These are phyloP conservation scores for Acer campestre DNA, from an alignment of 345 rosid species.

Conservation along the genomic window DNA sequence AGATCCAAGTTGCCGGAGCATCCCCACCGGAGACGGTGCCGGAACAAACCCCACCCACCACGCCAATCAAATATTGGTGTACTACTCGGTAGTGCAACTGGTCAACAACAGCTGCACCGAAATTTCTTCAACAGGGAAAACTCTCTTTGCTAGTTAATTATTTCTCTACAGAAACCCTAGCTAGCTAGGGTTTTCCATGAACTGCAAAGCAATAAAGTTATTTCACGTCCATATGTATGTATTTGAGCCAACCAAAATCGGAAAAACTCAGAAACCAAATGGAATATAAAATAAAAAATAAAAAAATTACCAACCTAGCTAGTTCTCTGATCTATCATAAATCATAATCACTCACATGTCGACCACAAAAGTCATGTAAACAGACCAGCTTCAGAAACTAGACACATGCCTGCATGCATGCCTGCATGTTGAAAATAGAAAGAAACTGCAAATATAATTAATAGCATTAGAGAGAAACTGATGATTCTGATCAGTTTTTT, in stretches of 20 bases:
- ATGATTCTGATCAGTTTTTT: background rate
- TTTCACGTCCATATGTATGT: background rate
- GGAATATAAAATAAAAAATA: background rate
- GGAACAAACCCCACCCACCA: no score
- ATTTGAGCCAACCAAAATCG: background rate
- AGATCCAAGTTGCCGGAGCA: no score
- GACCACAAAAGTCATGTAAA: background rate
- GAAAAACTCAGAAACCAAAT: background rate
- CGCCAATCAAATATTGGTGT: no score
- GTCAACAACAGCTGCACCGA: no score
- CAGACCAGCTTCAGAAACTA: no score
- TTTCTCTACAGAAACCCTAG: background rate
- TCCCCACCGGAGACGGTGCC: no score
- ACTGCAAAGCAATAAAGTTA: background rate
- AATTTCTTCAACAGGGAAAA: no score
- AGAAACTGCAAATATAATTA: background rate
- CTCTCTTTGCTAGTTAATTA: background rate
- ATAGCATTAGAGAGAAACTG: conserved; percentile 1
- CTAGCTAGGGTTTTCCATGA: background rate
- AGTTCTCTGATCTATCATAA: no score
- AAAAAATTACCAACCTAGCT: background rate
- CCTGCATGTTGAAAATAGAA: no score
- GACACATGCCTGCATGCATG: background rate
- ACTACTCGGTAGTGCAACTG: no score
- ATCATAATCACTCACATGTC: background rate